Evolutionary conservation across 2,329 filamentous ascomycete genomes (phyloP), one percentile per base, ranked within the genome.

Genomic region (Magnaporthiopsis poae): DNA sequence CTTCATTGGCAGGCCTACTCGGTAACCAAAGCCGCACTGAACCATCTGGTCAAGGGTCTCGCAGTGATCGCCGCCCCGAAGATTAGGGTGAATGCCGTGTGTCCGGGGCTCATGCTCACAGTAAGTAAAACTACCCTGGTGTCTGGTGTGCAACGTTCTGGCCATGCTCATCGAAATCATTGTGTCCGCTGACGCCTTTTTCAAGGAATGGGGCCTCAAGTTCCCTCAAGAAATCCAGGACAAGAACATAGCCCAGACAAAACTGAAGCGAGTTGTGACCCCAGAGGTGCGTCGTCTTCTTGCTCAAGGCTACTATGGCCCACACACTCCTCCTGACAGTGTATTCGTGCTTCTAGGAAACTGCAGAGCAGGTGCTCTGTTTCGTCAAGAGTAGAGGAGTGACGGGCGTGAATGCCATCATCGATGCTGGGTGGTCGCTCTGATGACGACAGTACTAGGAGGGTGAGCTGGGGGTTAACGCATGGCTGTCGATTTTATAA

Each of bases 21-120:
- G 0, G 88, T 93, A 25, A 90, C 89, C 56, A 95, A 95, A 74
- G 85, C 90, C 0, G 91, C 91, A 13, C 85, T 88, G 67, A 77
- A 87, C 56, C 85, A 88, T 71, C 78, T 88, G 3, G 78, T 80
- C 21, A 86, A 84, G 70, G 79, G 78, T 11, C 76, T 87, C 39
- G 85, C 85, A 0, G 72, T 78, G 5, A 82, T 84, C 67, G 80
- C 81, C 13, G 81, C 80, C 0, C 84, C 85, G 0, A 80, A 79
- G 61, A 83, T 88, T 29, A 73, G 85, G n/a, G 84, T 87, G 7
- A 88, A 88, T 69, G 80, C 77, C 61, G 82, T 88, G 0, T 82
- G 80, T 4, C 85, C 86, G 0, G 85, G 85, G 0, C 69, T 86
- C 18, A 71, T 84, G 67, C 70, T 82, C 59, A 83, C 81, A 52